Base-by-base conservation (phyloP, 768 basidiomycete genomes). In the Russula brevipes region DNA sequence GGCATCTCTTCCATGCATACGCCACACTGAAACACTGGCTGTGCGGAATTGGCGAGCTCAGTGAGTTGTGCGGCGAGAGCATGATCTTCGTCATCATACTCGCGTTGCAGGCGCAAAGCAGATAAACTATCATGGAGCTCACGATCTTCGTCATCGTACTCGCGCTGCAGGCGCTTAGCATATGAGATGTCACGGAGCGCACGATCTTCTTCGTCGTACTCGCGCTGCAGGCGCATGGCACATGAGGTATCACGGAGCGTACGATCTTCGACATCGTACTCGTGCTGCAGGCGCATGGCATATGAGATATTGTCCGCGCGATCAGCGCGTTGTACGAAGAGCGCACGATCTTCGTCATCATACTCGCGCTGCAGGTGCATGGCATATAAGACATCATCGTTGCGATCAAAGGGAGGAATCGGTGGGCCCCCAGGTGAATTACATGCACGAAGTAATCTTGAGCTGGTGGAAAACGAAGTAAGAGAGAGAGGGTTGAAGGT, bases 1-100 rank as follows among this genome's bases (percentile, higher is more conserved):
- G 78, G 74, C 47, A 75, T 70, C 1, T 76, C 70, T 14, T 88
- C 86, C 62, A 81, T 70, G 70, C 86, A 88, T 38, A 88, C 75
- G 9, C 75, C 74, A 66, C 87, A 88, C 49, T 76, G 71, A 60
- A 85, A 86, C 11, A 71, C 58, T 17, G 19, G 36, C 45, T 79
- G 81, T 4, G 68, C 53, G 12, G 60, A 36, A 11, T 49, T 65
- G 14, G 66, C 51, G 6, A 82, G 75, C 2, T 70, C 69, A 12
- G 61, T 63, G 1, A 71, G 67, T 63, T 83, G 77, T 6, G 51
- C 66, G n/a, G 72, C 70, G 42, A 83, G 73, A 2, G 59, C 70
- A 14, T 47, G 47, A 58, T 81, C 72, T 70, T 84, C 82, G 4
- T 69, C 71, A 41, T 82, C 78, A 36, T 73, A 80, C 41, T 73